Evolutionary conservation across 805 yeast genomes (phyloP), one percentile per base, ranked within the genome.

Genomic region (Candida loeiensis): DNA sequence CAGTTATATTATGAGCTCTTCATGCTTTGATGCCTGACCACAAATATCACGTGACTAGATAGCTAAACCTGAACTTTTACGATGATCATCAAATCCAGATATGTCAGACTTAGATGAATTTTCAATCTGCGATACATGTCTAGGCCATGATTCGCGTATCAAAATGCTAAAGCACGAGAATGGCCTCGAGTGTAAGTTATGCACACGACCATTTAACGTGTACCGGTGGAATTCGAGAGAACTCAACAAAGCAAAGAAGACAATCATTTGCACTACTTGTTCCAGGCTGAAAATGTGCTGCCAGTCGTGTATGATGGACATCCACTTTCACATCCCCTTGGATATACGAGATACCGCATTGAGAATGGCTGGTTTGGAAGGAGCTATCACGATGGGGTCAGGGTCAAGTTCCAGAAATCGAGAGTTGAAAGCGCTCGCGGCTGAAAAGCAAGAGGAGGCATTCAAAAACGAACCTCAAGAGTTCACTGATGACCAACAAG

Each of bases 131-230:
- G 80, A 78, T 26, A 50, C 55, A 4, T 89, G 97, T 56, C 64
- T 87, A 18, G 96, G 96, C 0, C 53, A 71, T 0, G 74, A 79
- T 39, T 74, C 79, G 15, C 77, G 81, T 48, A 53, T 83, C n/a
- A 77, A 85, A 39, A 78, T 90, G 84, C 72, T 79, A 1, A 72
- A 84, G 47, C 89, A 85, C 43, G 63, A 63, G 9, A 63, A 74
- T 39, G 96, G 96, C 1, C 82, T 76, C n/a, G 84, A 85, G 55
- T 91, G 98, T 58, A 82, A 82, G 55, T 63, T 85, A 12, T 91
- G 98, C 55, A 82, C 95, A 0, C 63, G 95, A 36, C 89, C 95
- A 1, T 91, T 83, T 64, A 82, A 90, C 0, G 80, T 82, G 1
- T 91, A 77, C 56, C 74, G 83, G 41, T 87, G 96, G 96, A 63